These are phyloP conservation scores for Neonectria sp. DNA, from an alignment of 2,329 filamentous ascomycete genomes.

Conservation along the genomic window DNA sequence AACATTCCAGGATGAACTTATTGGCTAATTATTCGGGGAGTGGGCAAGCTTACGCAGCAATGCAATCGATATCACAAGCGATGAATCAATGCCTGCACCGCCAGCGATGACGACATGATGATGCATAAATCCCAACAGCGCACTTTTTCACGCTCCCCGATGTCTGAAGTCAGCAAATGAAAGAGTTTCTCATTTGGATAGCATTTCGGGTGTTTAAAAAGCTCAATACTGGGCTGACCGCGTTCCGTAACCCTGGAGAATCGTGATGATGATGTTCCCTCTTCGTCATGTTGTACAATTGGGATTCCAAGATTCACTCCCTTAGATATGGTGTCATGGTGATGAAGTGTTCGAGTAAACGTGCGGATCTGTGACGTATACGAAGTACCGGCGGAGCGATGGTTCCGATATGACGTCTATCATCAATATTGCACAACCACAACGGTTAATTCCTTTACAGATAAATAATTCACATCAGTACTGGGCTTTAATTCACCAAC, in stretches of 20 bases:
- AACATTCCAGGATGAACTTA: too few relatives aligned
- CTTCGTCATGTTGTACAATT: too few relatives aligned
- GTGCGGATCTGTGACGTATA: background rate
- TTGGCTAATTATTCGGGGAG: background rate
- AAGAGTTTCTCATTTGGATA: too few relatives aligned
- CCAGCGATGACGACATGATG: slow-evolving; percentile 1
- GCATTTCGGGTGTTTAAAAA: too few relatives aligned
- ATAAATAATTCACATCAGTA: too few relatives aligned
- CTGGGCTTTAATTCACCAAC: background rate
- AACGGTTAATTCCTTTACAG: background rate
- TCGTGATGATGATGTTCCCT: too few relatives aligned
- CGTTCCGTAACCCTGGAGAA: too few relatives aligned
- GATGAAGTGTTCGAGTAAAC: background rate
- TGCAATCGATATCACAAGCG: background rate
- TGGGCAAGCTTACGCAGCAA: background rate
- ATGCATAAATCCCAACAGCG: background rate
- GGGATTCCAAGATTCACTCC: background rate
- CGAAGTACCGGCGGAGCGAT: slow-evolving; percentile 2
- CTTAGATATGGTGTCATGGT: background rate
- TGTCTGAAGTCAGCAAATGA: too few relatives aligned
- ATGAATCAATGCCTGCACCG: background rate
- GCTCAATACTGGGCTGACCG: too few relatives aligned
- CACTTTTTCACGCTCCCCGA: background rate
- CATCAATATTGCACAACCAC: background rate
- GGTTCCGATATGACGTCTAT: slow-evolving; percentile 2